Evolutionary conservation across 1,284 basidiomycete species (phyloP).

Genomic region (Apiotrichum laibachii): DNA sequence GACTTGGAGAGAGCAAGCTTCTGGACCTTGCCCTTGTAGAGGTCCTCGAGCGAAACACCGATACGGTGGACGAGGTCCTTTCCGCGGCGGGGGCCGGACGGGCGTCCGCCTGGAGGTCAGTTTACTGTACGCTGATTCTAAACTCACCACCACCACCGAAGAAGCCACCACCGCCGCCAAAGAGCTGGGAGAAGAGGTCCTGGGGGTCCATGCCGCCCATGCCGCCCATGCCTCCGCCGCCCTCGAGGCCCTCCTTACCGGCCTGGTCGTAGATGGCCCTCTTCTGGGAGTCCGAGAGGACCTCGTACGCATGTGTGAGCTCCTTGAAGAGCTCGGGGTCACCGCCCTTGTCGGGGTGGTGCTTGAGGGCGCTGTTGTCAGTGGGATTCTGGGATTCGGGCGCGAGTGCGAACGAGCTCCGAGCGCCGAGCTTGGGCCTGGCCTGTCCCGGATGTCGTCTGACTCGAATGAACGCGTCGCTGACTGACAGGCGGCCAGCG

Average conservation of each 20-base stretch:
- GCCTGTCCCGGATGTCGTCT: background rate
- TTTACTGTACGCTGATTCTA: background rate
- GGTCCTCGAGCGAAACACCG: conserved; percentile 91
- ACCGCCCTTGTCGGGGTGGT: conserved; percentile 96
- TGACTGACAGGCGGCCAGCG: too few relatives aligned
- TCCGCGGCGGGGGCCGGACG: conserved; percentile 86
- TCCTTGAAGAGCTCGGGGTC: conserved; percentile 98
- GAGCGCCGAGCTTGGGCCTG: conserved; percentile 15
- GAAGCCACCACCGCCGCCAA: conserved; percentile 65
- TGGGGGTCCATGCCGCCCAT: conserved; percentile 87
- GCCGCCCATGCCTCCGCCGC: conserved; percentile 74
- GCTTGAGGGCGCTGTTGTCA: conserved; percentile 67
- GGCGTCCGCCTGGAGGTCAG: conserved; percentile 43
- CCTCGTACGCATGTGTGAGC: conserved; percentile 93
- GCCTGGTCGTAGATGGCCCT: conserved; percentile 83
- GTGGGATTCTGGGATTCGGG: background rate
- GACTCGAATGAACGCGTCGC: too few relatives aligned
- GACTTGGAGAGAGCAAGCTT: conserved; percentile 97
- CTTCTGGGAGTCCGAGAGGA: conserved; percentile 86
- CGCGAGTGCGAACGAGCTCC: conserved; percentile 15
- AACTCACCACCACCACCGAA: conserved; percentile 57
- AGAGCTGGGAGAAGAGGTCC: conserved; percentile 97
- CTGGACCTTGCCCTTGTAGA: conserved; percentile 97
- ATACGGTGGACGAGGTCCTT: conserved; percentile 99
- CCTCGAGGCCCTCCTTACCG: conserved; percentile 91